A percentile compares a stretch with the other conserved stretches of the same genome.
Evolutionary conservation across 1,284 basidiomycete genomes (phyloP).

Genomic region (Heimioporus retisporus): DNA sequence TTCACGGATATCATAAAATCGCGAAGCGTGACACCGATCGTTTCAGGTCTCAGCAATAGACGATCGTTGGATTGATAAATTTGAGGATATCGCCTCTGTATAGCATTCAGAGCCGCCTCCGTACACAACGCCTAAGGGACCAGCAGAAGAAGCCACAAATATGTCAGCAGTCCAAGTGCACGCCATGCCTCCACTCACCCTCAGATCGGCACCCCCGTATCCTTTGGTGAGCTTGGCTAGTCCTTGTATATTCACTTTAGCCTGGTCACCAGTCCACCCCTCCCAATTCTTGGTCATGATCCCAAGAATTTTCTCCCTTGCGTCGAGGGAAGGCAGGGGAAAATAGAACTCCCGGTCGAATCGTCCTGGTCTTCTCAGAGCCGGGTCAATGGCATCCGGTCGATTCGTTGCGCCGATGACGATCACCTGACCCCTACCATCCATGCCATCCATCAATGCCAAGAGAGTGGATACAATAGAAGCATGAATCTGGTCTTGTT

Average conservation of each 20-base stretch:
- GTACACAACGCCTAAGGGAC: slow-evolving; percentile 87
- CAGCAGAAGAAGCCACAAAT: slow-evolving; percentile 10
- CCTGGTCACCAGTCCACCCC: slow-evolving; percentile 78
- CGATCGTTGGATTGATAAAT: slow-evolving; percentile 96
- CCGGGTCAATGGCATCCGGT: slow-evolving; percentile 98
- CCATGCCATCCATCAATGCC: slow-evolving; percentile 99
- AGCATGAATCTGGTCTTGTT: slow-evolving; percentile 99
- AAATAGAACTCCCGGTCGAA: slow-evolving; percentile 99
- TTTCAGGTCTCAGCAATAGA: slow-evolving; percentile 87
- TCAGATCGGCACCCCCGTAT: slow-evolving; percentile 96
- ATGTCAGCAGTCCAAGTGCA: slow-evolving; percentile 8
- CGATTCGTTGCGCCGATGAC: slow-evolving; percentile 99
- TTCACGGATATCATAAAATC: slow-evolving; percentile 99
- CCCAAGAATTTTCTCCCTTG: slow-evolving; percentile 88
- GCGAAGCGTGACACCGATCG: slow-evolving; percentile 87
- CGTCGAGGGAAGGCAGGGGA: slow-evolving; percentile 88
- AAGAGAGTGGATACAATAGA: slow-evolving; percentile 97
- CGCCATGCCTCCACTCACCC: slow-evolving; percentile 63
- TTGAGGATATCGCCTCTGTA: slow-evolving; percentile 97
- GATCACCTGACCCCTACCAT: slow-evolving; percentile 97
- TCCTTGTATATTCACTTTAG: slow-evolving; percentile 69
- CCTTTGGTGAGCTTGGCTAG: slow-evolving; percentile 96
- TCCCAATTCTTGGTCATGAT: slow-evolving; percentile 97
- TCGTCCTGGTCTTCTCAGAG: slow-evolving; percentile 92
- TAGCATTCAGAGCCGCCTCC: slow-evolving; percentile 96